These are phyloP conservation scores for Pseudoscleropodium purum DNA, from an alignment of 225 moss, liverwort and hornwort genomes.

Conservation along the genomic window DNA sequence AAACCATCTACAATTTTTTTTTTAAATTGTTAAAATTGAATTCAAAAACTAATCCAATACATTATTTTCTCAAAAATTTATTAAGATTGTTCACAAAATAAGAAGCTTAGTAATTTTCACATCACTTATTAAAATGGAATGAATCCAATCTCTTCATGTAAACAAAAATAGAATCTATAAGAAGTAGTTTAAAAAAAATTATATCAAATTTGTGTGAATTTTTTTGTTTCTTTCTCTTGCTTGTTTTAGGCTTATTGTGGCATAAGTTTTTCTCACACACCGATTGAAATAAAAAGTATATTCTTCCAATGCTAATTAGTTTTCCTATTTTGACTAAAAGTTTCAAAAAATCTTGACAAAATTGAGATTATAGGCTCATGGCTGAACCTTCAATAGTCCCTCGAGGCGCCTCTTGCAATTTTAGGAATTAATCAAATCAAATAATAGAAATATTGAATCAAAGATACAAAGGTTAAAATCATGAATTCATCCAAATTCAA, in stretches of 20 bases:
- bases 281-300: not conserved
- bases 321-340: not conserved
- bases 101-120: no score
- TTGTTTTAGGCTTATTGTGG: not conserved
- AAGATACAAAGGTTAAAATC: not conserved
- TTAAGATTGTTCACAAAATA: no score
- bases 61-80: no score
- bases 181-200: no score
- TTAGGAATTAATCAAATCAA: not conserved
- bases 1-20: no score
- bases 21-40: no score
- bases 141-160: no score
- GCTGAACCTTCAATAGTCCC: fast-evolving
- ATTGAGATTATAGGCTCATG: not conserved
- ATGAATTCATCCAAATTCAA: not conserved
- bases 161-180: no score
- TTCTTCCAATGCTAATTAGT: fast-evolving
- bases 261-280: fast-evolving
- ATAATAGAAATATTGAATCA: not conserved
- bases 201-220: not conserved
- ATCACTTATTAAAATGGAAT: no score
- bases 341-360: not conserved
- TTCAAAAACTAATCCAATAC: no score
- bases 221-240: not conserved
- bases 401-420: fast-evolving